Conservation (phyloP, 2,329 filamentous ascomycete species). For the Diaporthe humulicola region DNA sequence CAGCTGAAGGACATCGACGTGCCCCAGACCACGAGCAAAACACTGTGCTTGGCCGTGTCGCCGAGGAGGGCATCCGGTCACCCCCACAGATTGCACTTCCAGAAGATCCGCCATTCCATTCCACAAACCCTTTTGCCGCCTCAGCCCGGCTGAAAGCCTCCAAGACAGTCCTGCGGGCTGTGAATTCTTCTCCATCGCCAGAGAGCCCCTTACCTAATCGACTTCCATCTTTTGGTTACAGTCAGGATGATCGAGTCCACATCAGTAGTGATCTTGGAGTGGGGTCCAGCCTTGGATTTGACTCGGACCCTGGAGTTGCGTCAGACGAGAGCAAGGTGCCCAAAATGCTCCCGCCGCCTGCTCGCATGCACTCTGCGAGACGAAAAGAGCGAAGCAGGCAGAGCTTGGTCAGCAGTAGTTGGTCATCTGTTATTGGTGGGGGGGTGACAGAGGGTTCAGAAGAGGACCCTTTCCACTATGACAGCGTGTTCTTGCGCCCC, state of each 20-base stretch:
- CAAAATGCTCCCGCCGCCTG: slow-evolving; percentile 12
- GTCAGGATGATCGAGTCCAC: background rate
- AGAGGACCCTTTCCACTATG: slow-evolving; percentile 62
- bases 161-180: background rate
- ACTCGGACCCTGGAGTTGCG: background rate
- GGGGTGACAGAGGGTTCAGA: slow-evolving; percentile 46
- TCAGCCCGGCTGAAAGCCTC: no score
- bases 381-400: slow-evolving; percentile 3
- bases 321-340: slow-evolving; percentile 17
- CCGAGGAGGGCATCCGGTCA: background rate
- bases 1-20: background rate
- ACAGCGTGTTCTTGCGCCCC: slow-evolving; percentile 54
- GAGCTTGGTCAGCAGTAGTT: slow-evolving; percentile 44
- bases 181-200: background rate
- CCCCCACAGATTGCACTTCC: slow-evolving; percentile 3
- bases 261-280: slow-evolving; percentile 16
- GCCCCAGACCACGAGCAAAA: background rate
- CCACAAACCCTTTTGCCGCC: background rate
- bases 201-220: background rate
- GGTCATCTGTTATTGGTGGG: slow-evolving; percentile 47
- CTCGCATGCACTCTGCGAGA: slow-evolving; percentile 36
- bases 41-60: background rate
- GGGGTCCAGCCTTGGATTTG: background rate
- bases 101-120: slow-evolving; percentile 10
- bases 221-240: background rate